A percentile compares a stretch with the other conserved stretches of the same genome.
Evolutionary conservation across 148 eudicot species (phyloP).

Genomic region (Agrostemma githago): DNA sequence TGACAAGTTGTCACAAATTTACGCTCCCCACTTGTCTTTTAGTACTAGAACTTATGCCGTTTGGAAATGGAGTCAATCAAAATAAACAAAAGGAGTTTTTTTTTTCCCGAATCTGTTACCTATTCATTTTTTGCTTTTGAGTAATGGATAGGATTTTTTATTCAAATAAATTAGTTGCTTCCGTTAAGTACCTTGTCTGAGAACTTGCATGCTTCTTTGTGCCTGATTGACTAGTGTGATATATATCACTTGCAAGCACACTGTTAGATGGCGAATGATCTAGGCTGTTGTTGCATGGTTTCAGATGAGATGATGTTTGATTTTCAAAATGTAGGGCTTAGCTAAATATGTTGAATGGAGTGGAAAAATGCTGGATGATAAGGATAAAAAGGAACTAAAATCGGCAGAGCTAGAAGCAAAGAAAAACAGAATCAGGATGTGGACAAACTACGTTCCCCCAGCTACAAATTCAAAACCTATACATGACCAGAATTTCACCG

Average conservation of each 20-base stretch:
- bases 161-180: neutral
- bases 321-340: conserved; percentile 48
- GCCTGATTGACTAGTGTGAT: neutral
- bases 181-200: neutral
- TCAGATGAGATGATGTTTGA: neutral
- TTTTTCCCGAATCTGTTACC: no score
- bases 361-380: conserved; percentile 76
- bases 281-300: neutral
- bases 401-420: conserved; percentile 81
- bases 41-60: neutral
- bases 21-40: neutral
- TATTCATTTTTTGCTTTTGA: neutral
- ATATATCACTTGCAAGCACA: neutral
- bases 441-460: conserved; percentile 82
- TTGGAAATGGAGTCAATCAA: no score
- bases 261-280: neutral
- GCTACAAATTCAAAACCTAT: conserved; percentile 79
- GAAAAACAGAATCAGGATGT: conserved; percentile 61
- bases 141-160: neutral
- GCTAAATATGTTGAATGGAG: conserved; percentile 95
- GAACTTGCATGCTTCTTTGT: neutral
- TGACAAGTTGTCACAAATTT: no score
- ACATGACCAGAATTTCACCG: conserved; percentile 83
- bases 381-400: conserved; percentile 54
- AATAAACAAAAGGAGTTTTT: no score